Base-by-base conservation (phyloP, 805 yeast genomes). In the Ogataea trehaloabstinens region DNA sequence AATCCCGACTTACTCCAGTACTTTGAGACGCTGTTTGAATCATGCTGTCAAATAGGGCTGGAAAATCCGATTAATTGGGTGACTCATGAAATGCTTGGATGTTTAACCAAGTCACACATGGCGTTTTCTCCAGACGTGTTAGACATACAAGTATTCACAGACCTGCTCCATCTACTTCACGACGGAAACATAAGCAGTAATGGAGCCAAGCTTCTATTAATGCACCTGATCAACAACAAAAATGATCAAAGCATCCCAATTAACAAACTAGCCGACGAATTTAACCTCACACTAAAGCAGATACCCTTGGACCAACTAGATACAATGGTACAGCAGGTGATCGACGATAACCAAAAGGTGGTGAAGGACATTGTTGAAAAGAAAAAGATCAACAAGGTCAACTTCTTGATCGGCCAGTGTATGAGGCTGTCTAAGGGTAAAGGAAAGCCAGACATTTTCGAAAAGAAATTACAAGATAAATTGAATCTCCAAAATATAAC, bases 381-480 rank as follows among this genome's bases (percentile, higher is more conserved):
- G 2, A 80, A 80, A 38, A 78, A 76, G 46, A 61, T 64, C 29
- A 76, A 74, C 24, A 77, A 89, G 10, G 52, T 91, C n/a, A 85
- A 88, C 52, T 86, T 69, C 52, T 66, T 93, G 40, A 73, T 93
- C 3, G 98, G 97, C 1, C 77, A 76, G 55, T 95, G 88, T 15
- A 87, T 93, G 95, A 78, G 79, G 52, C 66, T 71, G 39, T 76
- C 87, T 2, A 84, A 80, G 48, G 97, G 97, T 3, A 73, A 66
- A 42, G 66, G 74, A 19, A 54, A 59, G 35, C 55, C 63, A 8
- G 41, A 45, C 19, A 40, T 41, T 15, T 52, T 63, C 24, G 54
- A 56, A 37, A 32, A 40, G n/a, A 40, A 39, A 27, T 38, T 63
- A 22, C 55, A 53, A 36, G 34, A 46, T 24, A 39, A 40, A 28